Evolutionary conservation across 116 monocot genomes (phyloP), one percentile per base, ranked within the genome.

Genomic region (Zostera marina): DNA sequence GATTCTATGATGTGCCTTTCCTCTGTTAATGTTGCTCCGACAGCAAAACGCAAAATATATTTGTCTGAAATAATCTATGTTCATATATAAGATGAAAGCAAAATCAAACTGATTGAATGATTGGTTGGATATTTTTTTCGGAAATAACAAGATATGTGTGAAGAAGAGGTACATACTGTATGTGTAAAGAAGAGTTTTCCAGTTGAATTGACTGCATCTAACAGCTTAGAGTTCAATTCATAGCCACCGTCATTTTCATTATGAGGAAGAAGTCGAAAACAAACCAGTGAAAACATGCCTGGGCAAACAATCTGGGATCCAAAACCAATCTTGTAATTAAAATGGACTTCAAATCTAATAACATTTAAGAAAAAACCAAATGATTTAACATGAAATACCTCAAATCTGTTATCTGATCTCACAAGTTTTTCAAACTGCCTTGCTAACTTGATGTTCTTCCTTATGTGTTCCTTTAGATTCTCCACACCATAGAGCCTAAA

Each of bases 171-270:
- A 69, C 84, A 1, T 56, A 91, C 90, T 1, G 90, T 81, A 23
- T 91, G 90, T n/a, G 79, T 77, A 23, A 91, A 47, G 57, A 91
- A 91, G 47, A 81, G 66, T 43, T 84, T 77, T 47, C 90, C 90
- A 53, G 66, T 79, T 57, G 68, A 40, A 64, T 91, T 91, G 46
- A 81, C 72, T 58, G 79, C 67, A 61, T 81, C 74, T 23, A 91
- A 44, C 63, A 91, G 66, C 25, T 49, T 64, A 40, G 72, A 67
- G 61, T 91, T 91, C 74, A 91, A 56, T 43, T 77, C 81, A 44
- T 77, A 60, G 25, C 72, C 81, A 66, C 77, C 55, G n/a, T 79
- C 81, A 32, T 65, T 52, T 56, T 43, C 15, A 25, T 58, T 14
- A 20, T 57, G 70, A 54, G 84, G 84, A 25, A 81, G 46, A 62